Evolutionary conservation across 148 eudicot species (phyloP).

Genomic region (Chenopodium berlandieri): DNA sequence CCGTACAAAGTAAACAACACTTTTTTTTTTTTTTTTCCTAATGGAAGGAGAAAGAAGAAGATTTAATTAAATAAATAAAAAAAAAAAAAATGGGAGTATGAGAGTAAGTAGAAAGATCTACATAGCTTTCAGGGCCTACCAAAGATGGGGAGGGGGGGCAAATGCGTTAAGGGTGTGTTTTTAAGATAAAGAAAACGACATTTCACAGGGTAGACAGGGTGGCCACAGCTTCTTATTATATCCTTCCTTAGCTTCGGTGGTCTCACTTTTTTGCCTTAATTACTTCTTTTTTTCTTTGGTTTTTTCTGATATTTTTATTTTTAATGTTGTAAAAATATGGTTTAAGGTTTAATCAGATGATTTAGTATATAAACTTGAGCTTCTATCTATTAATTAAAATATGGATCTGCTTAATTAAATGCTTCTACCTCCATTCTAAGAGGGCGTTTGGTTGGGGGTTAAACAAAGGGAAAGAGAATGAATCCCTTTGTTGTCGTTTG

Average conservation of each 20-base stretch:
- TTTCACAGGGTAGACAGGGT: constrained; percentile 36
- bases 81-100: constrained; percentile 2
- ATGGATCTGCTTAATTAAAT: too few relatives aligned
- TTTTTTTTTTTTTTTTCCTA: background rate
- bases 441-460: too few relatives aligned
- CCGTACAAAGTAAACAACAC: background rate
- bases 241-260: background rate
- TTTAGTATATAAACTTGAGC: too few relatives aligned
- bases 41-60: constrained; percentile 1
- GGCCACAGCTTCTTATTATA: constrained; percentile 31
- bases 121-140: constrained; percentile 56
- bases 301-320: background rate
- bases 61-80: background rate
- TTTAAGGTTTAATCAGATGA: background rate
- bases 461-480: too few relatives aligned
- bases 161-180: constrained; percentile 27
- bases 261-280: background rate
- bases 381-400: too few relatives aligned
- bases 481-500: too few relatives aligned
- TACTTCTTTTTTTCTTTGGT: background rate
- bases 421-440: too few relatives aligned
- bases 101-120: constrained; percentile 53
- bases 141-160: constrained; percentile 27
- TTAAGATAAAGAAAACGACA: constrained; percentile 49
- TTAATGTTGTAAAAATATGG: background rate